Evolutionary conservation across 805 yeast species (phyloP), one percentile per base, ranked within the genome.

Genomic region (Torulaspora indica): DNA sequence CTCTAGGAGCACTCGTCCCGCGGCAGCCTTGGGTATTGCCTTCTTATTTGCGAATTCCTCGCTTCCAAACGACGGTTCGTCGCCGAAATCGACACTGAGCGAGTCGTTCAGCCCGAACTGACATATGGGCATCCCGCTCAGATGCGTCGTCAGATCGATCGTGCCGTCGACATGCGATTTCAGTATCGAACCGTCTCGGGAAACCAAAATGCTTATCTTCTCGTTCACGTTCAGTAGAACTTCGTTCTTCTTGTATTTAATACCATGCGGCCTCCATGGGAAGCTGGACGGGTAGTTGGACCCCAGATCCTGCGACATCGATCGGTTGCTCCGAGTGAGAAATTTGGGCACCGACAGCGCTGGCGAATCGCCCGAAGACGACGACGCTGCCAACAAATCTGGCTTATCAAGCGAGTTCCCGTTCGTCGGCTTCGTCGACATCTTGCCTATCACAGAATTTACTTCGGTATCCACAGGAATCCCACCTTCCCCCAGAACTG

Each of bases 51-150:
- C 62, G 31, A 56, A 52, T 40, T 60, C 67, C 42, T 50, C 55
- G 9, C 42, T 38, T n/a, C 45, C 53, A 3, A 48, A 51, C 17
- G 35, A 43, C 34, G 42, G 40, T 3, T 52, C 47, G 20, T 51
- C 48, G 1, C 46, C 50, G 20, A 48, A 48, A 14, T 48, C 46
- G 14, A 43, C 45, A 24, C 66, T 61, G 18, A 68, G 49, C 12
- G 74, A 66, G 49, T 84, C 89, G 49, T 81, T 79, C 38, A 91
- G 71, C 0, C 91, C 95, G 60, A 90, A 81, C 38, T 80, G 77
- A 61, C 96, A 90, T 18, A 75, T 74, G 0, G 97, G 96, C 76
- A 80, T 78, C 3, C 96, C 96, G 0, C 85, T 74, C 9, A 90
- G 65, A 34, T 80, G 86, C 0, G 91, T 71, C 39, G 81, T 80